Conservation (phyloP, 257 asterid species). For the Dorcoceras hygrometricum region DNA sequence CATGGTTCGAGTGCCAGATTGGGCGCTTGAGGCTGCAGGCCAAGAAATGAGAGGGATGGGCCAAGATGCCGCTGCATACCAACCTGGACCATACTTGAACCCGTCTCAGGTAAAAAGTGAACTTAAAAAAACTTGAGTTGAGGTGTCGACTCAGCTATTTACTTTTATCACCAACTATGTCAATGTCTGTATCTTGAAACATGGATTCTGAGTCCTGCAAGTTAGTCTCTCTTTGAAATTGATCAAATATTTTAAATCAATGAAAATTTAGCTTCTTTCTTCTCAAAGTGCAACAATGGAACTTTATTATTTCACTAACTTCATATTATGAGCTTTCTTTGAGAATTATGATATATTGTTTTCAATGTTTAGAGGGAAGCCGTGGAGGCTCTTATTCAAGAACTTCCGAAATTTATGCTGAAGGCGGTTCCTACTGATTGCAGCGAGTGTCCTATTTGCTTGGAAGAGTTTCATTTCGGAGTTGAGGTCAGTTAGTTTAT, state of each 20-base stretch:
- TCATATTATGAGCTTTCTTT: neutral
- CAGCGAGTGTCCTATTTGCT: slow-evolving; percentile 92
- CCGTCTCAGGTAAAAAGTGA: slow-evolving; percentile 72
- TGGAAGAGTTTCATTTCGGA: slow-evolving; percentile 86
- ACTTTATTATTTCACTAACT: neutral
- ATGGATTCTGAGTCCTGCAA: neutral
- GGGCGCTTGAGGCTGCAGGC: slow-evolving; percentile 98
- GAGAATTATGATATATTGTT: slow-evolving; percentile 7
- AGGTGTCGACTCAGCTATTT: neutral
- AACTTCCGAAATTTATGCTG: slow-evolving; percentile 81
- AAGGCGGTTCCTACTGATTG: slow-evolving; percentile 94
- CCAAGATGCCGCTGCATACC: slow-evolving; percentile 83
- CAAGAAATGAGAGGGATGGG: slow-evolving; percentile 96
- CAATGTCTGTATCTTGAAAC: neutral
- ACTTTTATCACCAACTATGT: slow-evolving; percentile 1
- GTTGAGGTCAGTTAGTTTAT: slow-evolving; percentile 55
- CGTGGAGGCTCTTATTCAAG: slow-evolving; percentile 93
- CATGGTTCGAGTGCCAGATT: slow-evolving; percentile 93
- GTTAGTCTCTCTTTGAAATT: neutral
- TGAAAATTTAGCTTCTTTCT: neutral
- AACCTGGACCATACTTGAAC: slow-evolving; percentile 87
- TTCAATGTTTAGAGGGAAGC: slow-evolving; percentile 75
- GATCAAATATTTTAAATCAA: neutral
- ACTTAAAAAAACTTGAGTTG: neutral
- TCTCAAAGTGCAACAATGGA: neutral